Percentiles rank a stretch among this genome's conserved stretches.
These are phyloP conservation scores for Rhipidocladum racemiflorum DNA, from an alignment of 176 grass and related monocot genomes.

Conservation along the genomic window DNA sequence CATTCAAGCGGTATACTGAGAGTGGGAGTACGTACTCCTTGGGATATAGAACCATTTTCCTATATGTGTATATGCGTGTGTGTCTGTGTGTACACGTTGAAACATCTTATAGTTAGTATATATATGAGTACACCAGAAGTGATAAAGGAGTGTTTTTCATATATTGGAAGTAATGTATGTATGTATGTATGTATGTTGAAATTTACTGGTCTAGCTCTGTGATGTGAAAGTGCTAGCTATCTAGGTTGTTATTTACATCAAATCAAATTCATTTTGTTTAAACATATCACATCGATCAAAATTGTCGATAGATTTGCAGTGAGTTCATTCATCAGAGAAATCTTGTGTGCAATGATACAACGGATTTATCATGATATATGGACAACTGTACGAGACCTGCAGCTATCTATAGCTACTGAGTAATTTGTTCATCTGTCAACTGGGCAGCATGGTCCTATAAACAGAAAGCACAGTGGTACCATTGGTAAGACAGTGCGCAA, in stretches of 20 bases:
- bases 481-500: slow-evolving; percentile 13
- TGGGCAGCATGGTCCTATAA: slow-evolving; percentile 40
- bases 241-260: slow-evolving; percentile 2
- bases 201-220: background rate
- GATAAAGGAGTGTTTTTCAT: no score
- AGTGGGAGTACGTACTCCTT: no score
- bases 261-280: slow-evolving; percentile 29
- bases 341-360: slow-evolving; percentile 27
- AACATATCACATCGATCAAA: slow-evolving; percentile 10
- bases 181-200: no score
- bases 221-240: background rate
- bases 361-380: slow-evolving; percentile 47
- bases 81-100: no score
- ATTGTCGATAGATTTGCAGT: background rate
- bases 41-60: no score
- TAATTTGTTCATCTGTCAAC: slow-evolving; percentile 45
- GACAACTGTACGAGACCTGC: slow-evolving; percentile 41
- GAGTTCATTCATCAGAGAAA: slow-evolving; percentile 33
- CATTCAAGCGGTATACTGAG: no score
- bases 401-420: slow-evolving; percentile 4
- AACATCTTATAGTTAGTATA: no score
- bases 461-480: slow-evolving; percentile 43
- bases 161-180: no score
- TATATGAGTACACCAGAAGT: background rate
- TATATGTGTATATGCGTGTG: no score